A percentile compares a stretch with the other conserved stretches of the same genome.
These are phyloP conservation scores for Beauveria sp. DNA, from an alignment of 2,329 filamentous ascomycete species.

Conservation along the genomic window DNA sequence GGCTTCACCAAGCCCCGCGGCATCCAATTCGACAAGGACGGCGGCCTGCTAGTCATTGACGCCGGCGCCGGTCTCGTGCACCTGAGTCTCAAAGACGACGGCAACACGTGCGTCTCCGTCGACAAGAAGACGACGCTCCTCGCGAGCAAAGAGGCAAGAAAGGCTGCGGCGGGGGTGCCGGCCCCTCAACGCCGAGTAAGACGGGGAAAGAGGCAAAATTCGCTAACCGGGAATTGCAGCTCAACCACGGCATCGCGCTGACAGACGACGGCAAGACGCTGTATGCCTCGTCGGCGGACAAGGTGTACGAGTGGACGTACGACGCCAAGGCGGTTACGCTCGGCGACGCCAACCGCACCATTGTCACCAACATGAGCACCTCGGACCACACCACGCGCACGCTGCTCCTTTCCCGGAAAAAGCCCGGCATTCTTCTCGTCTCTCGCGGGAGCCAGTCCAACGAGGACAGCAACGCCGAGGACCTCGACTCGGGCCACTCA, in stretches of 20 bases:
- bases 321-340: constrained; percentile 44
- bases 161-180: constrained; percentile 8
- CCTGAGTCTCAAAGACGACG: constrained; percentile 33
- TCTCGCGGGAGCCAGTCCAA: constrained; percentile 58
- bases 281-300: constrained; percentile 48
- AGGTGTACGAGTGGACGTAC: constrained; percentile 60
- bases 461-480: constrained; percentile 46
- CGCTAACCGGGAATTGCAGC: constrained; percentile 22
- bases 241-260: constrained; percentile 50
- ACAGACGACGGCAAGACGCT: constrained; percentile 44
- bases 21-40: constrained; percentile 37
- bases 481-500: constrained; percentile 49
- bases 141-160: constrained; percentile 24
- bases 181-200: too few relatives aligned
- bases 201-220: constrained; percentile 21
- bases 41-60: constrained; percentile 39
- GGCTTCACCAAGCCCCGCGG: constrained; percentile 35
- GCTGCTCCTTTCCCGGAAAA: constrained; percentile 49
- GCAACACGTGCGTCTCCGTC: constrained; percentile 33
- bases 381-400: constrained; percentile 60
- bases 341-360: constrained; percentile 31
- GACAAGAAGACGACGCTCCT: constrained; percentile 28
- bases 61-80: constrained; percentile 33
- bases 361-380: constrained; percentile 57
- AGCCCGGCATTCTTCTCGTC: constrained; percentile 52